These are phyloP conservation scores for Moesziomyces sp. DNA, from an alignment of 1,284 basidiomycete species.

Conservation along the genomic window DNA sequence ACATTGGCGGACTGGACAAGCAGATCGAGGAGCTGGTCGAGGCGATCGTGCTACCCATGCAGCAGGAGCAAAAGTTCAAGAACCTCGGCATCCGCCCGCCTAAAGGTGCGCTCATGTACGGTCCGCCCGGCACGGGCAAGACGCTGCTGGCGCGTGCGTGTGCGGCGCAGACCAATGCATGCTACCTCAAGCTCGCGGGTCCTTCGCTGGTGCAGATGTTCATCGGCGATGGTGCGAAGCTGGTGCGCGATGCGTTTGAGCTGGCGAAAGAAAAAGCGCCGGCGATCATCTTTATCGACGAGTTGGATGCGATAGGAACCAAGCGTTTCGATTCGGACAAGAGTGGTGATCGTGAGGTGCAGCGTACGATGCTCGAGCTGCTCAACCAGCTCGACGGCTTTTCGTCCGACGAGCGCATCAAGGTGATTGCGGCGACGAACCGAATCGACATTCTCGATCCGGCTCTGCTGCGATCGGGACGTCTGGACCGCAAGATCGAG, in stretches of 20 bases:
- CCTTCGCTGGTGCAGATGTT: slow-evolving; percentile 85
- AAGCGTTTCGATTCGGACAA: slow-evolving; percentile 99
- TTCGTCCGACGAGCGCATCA: slow-evolving; percentile 94
- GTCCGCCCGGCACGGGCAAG: slow-evolving; percentile 90
- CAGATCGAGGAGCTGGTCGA: slow-evolving; percentile 84
- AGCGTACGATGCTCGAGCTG: slow-evolving; percentile 98
- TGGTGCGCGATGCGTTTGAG: slow-evolving; percentile 95
- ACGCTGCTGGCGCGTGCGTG: slow-evolving; percentile 93
- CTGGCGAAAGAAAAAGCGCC: slow-evolving; percentile 97
- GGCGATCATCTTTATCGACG: slow-evolving; percentile 99
- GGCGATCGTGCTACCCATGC: slow-evolving; percentile 83
- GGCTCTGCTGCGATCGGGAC: slow-evolving; percentile 79
- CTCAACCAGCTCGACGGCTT: slow-evolving; percentile 87
- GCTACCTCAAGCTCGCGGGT: slow-evolving; percentile 82
- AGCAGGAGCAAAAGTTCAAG: slow-evolving; percentile 84
- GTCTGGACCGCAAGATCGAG: slow-evolving; percentile 82
- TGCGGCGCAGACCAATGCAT: slow-evolving; percentile 83
- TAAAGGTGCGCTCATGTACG: slow-evolving; percentile 83
- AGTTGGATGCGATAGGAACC: slow-evolving; percentile 97
- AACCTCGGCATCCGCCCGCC: slow-evolving; percentile 82
- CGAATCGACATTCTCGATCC: slow-evolving; percentile 96
- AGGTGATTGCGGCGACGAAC: slow-evolving; percentile 99
- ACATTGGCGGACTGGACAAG: slow-evolving; percentile 82
- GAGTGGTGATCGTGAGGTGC: slow-evolving; percentile 97
- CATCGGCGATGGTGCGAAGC: slow-evolving; percentile 96